Base-by-base conservation (phyloP, 805 yeast species). In the Sporopachydermia quercuum region DNA sequence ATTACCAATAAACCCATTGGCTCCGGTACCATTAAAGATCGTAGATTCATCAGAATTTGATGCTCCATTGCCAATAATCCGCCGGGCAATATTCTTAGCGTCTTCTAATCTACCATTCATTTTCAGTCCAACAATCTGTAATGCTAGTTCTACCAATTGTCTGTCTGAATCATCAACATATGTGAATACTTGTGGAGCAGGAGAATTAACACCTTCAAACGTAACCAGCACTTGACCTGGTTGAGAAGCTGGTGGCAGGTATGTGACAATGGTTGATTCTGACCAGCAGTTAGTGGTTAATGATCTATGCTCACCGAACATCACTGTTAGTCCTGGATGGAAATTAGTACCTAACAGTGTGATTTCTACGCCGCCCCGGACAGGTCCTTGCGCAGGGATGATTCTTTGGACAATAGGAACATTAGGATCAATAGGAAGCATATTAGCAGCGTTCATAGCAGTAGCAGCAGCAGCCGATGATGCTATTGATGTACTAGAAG, bases 61-160 rank as follows among this genome's bases (percentile, higher is more conserved):
- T 5, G 40, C 42, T 19, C 47, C 76, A 39, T 74, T 69, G 8
- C 91, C 93, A 40, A 89, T 86, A 47, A 91, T 85, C 47, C 94
- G 68, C 56, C 80, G 79, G 1, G 97, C 97, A 50, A 91, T 83
- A 53, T 85, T 86, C 48, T 83, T 75, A 2, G 97, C 96, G 58
- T 89, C 96, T 54, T 91, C 97, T 42, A 91, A 63, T 51, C 79
- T 78, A 43, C 97, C 98, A 53, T 85, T 87, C 96, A 89, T 86
- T 61, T 89, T 89, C 58, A 87, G 66, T 2, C 98, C 98, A 34
- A 91, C 96, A 50, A 91, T 91, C 55, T 91, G 97, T 49, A 91
- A 66, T 2, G 98, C 98, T 46, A 91, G 66, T 60, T 91, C 98
- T 54, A 89, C 83, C 54, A 91, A 69, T 58, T 89, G 96, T 47